phyloP scores from a whole-genome alignment of 2,329 filamentous ascomycete species.

The Bipolaris oryzae region DNA sequence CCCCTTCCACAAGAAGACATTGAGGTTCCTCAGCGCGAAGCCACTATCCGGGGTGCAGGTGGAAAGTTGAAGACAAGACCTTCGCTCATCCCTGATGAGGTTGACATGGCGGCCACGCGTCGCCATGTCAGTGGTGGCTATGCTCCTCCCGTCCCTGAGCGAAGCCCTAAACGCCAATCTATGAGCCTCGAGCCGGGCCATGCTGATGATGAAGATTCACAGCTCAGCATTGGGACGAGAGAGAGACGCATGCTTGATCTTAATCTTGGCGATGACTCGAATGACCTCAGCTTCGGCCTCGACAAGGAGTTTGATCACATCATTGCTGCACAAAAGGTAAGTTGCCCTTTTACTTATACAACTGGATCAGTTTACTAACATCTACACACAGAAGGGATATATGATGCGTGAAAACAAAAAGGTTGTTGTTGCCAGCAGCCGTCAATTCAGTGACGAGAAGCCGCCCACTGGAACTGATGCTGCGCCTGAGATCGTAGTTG shows the following conservation, averaged over 20 bases:
- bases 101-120: constrained; percentile 83
- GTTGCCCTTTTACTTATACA: background rate
- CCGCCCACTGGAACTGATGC: constrained; percentile 55
- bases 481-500: constrained; percentile 52
- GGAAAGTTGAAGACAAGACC: constrained; percentile 87
- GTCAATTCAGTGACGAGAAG: constrained; percentile 66
- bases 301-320: constrained; percentile 94
- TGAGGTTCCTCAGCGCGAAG: constrained; percentile 77
- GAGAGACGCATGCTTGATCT: constrained; percentile 70
- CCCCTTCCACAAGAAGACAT: constrained; percentile 56
- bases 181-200: constrained; percentile 42
- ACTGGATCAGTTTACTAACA: background rate
- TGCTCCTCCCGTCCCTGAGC: constrained; percentile 49
- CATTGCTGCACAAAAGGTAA: constrained; percentile 84
- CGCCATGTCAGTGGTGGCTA: constrained; percentile 82
- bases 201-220: constrained; percentile 41
- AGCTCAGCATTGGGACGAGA: constrained; percentile 38
- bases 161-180: constrained; percentile 48
- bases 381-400: constrained; percentile 77
- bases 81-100: constrained; percentile 84
- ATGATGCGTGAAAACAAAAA: constrained; percentile 99
- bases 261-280: constrained; percentile 71
- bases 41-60: constrained; percentile 87
- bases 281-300: constrained; percentile 81
- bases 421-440: constrained; percentile 85